Conservation (phyloP, 2,329 filamentous ascomycete species). For the Aspergillus pseudotamarii region DNA sequence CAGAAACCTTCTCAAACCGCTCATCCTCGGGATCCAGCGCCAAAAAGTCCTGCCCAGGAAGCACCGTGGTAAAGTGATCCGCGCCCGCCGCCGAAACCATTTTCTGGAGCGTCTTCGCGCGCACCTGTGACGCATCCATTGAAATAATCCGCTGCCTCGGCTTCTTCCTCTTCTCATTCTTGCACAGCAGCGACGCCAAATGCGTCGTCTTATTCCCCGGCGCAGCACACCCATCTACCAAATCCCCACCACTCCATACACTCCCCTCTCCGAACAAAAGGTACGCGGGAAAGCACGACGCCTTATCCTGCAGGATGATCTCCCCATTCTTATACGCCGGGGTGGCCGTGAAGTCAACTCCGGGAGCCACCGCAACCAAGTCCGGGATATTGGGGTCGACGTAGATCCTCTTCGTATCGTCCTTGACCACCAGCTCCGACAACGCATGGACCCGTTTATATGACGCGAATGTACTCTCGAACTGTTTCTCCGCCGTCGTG, state of each 20-base stretch:
- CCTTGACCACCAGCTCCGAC: slow-evolving; percentile 55
- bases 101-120: slow-evolving; percentile 75
- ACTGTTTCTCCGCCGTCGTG: slow-evolving; percentile 69
- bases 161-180: slow-evolving; percentile 26
- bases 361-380: slow-evolving; percentile 75
- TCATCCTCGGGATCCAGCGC: slow-evolving; percentile 67
- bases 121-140: slow-evolving; percentile 45
- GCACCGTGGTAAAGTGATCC: slow-evolving; percentile 66
- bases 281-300: slow-evolving; percentile 94
- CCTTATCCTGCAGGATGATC: slow-evolving; percentile 93
- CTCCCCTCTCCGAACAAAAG: slow-evolving; percentile 64
- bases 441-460: slow-evolving; percentile 63
- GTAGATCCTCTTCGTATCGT: slow-evolving; percentile 31
- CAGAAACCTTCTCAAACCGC: slow-evolving; percentile 71
- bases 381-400: slow-evolving; percentile 83
- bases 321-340: slow-evolving; percentile 73
- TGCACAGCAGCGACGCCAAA: slow-evolving; percentile 71
- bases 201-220: slow-evolving; percentile 98
- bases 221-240: slow-evolving; percentile 92
- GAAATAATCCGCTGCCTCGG: slow-evolving; percentile 53
- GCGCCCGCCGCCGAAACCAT: slow-evolving; percentile 83
- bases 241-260: slow-evolving; percentile 63
- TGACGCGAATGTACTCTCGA: slow-evolving; percentile 71
- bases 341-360: slow-evolving; percentile 71
- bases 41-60: slow-evolving; percentile 79